These are phyloP conservation scores for Naumovozyma castellii DNA, from an alignment of 805 yeast genomes.

Conservation along the genomic window DNA sequence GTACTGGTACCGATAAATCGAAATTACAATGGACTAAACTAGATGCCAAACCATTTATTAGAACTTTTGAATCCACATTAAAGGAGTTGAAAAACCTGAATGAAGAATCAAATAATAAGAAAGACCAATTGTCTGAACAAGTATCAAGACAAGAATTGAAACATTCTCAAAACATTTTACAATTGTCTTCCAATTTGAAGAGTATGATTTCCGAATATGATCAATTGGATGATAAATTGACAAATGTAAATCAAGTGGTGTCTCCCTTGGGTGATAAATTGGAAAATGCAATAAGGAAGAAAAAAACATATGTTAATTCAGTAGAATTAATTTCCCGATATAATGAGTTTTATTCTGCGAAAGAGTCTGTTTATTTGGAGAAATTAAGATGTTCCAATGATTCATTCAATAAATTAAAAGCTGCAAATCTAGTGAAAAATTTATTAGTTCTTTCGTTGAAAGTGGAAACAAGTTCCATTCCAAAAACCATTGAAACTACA, in stretches of 20 bases:
- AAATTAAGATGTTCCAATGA: slow-evolving; percentile 41
- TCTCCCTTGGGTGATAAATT: slow-evolving; percentile 63
- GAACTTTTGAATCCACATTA: slow-evolving; percentile 82
- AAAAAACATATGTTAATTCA: slow-evolving; percentile 64
- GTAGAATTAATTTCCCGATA: slow-evolving; percentile 69
- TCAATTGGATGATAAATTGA: slow-evolving; percentile 21
- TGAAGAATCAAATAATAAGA: slow-evolving; percentile 44
- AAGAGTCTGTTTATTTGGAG: slow-evolving; percentile 46
- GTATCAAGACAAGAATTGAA: slow-evolving; percentile 53
- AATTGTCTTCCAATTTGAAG: slow-evolving; percentile 21
- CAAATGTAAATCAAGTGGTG: slow-evolving; percentile 48
- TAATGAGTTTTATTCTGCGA: slow-evolving; percentile 52
- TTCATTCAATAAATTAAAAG: slow-evolving; percentile 43
- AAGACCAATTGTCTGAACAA: slow-evolving; percentile 42
- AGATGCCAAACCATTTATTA: slow-evolving; percentile 90
- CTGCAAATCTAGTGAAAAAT: slow-evolving; percentile 63
- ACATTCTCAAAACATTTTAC: slow-evolving; percentile 59
- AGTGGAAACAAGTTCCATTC: slow-evolving; percentile 45
- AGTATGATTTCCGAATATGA: slow-evolving; percentile 17
- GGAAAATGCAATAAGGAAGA: slow-evolving; percentile 56
- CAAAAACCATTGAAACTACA: slow-evolving; percentile 32
- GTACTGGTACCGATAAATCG: slow-evolving; percentile 6
- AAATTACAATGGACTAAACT: slow-evolving; percentile 26
- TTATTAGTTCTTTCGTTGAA: slow-evolving; percentile 56
- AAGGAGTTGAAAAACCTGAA: slow-evolving; percentile 56